Conservation (phyloP, 164 flowering plant species). For the Chimonanthus salicifolius region DNA sequence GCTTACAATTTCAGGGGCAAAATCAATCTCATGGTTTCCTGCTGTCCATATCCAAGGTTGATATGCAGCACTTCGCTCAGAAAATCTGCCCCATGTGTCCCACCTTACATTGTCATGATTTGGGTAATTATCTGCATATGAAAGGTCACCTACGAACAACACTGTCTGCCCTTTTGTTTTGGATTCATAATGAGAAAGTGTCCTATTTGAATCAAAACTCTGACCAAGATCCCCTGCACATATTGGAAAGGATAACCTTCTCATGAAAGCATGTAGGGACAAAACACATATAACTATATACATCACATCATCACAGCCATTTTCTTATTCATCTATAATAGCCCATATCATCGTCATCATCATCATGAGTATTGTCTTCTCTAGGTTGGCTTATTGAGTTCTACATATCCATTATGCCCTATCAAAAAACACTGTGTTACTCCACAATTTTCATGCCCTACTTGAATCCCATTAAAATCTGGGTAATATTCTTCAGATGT, state of each 20-base stretch:
- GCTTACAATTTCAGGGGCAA: conserved; percentile 33
- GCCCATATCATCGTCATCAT: too few relatives aligned
- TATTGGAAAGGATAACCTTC: neutral
- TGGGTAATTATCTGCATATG: conserved; percentile 35
- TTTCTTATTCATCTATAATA: too few relatives aligned
- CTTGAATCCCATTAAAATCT: too few relatives aligned
- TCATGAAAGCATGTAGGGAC: neutral
- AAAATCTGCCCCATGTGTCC: conserved; percentile 40
- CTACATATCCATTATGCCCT: too few relatives aligned
- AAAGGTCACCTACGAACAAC: conserved; percentile 37
- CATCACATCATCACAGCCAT: neutral
- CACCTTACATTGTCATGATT: conserved; percentile 30
- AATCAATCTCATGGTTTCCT: conserved; percentile 44
- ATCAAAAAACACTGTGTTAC: too few relatives aligned
- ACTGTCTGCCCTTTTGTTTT: conserved; percentile 32
- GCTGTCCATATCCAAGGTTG: conserved; percentile 50
- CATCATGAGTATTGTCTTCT: too few relatives aligned
- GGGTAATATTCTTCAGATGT: too few relatives aligned
- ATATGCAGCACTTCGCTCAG: conserved; percentile 35
- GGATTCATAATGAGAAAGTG: conserved; percentile 29
- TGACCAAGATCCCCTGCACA: conserved; percentile 44
- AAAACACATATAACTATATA: neutral
- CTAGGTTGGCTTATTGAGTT: too few relatives aligned
- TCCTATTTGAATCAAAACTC: conserved; percentile 33
- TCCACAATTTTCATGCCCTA: too few relatives aligned